Evolutionary conservation across 2,329 filamentous ascomycete genomes (phyloP).

Genomic region (Fusarium avenaceum): DNA sequence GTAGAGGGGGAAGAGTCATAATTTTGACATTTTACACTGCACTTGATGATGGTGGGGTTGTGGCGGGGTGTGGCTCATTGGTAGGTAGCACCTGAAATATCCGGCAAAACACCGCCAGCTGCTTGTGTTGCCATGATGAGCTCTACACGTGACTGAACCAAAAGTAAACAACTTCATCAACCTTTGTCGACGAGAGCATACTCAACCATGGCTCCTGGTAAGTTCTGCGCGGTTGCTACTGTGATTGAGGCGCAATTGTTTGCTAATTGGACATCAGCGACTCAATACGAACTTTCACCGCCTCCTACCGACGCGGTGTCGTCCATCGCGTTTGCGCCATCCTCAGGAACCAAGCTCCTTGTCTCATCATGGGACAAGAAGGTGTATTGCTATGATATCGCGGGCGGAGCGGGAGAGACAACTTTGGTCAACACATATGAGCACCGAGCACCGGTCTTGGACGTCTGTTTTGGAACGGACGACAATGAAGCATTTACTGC

Average conservation of each 20-base stretch:
- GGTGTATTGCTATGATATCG: conserved; percentile 88
- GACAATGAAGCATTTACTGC: conserved; percentile 88
- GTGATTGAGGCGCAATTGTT: background rate
- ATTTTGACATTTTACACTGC: conserved; percentile 60
- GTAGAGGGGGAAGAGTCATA: conserved; percentile 55
- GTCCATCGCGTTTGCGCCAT: conserved; percentile 85
- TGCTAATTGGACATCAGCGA: conserved; percentile 59
- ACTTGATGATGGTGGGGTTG: conserved; percentile 57
- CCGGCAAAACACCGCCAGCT: conserved; percentile 50
- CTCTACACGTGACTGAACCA: conserved; percentile 54
- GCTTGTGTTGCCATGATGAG: conserved; percentile 31
- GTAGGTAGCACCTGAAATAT: conserved; percentile 47
- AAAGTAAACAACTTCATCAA: conserved; percentile 55
- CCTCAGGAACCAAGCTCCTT: conserved; percentile 80
- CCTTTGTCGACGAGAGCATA: conserved; percentile 39
- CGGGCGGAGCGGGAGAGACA: conserved; percentile 67
- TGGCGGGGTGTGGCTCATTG: conserved; percentile 56
- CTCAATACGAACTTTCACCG: conserved; percentile 86
- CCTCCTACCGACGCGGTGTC: conserved; percentile 91
- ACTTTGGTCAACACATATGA: conserved; percentile 78
- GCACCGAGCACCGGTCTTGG: conserved; percentile 87
- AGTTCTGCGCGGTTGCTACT: conserved; percentile 22
- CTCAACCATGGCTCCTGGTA: conserved; percentile 59
- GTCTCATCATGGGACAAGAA: conserved; percentile 96
- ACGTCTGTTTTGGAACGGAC: conserved; percentile 89